Evolutionary conservation across 2,329 filamentous ascomycete species (phyloP).

Genomic region (Fusarium sp.): DNA sequence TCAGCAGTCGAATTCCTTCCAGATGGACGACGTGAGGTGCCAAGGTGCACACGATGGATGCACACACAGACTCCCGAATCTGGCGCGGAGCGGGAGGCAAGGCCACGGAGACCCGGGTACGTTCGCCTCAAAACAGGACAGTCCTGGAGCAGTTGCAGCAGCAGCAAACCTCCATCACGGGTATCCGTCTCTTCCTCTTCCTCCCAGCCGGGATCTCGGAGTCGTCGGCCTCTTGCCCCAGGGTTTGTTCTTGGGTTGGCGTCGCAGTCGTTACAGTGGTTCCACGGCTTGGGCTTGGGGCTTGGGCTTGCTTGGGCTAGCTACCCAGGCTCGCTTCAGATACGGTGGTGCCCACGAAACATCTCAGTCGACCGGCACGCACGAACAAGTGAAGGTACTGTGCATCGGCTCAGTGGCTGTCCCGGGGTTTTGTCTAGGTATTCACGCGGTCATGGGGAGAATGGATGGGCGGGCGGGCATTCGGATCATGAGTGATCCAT

Average conservation of each 20-base stretch:
- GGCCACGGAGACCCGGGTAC: not conserved
- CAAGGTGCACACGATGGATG: not conserved
- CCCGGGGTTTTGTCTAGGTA: slow-evolving; percentile 19
- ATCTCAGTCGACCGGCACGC: slow-evolving; percentile 23
- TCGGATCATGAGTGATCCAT: slow-evolving; percentile 30
- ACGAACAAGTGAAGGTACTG: not conserved
- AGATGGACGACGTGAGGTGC: not conserved
- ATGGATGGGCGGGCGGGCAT: slow-evolving; percentile 22
- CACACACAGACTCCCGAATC: not conserved
- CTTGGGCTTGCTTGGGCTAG: slow-evolving; percentile 13
- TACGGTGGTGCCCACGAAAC: slow-evolving; percentile 24
- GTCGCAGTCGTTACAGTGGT: slow-evolving; percentile 29
- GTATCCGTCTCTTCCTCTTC: not conserved
- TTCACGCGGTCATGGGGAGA: slow-evolving; percentile 27
- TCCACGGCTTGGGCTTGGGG: slow-evolving; percentile 26
- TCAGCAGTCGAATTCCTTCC: slow-evolving; percentile 5
- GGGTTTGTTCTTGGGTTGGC: slow-evolving; percentile 19
- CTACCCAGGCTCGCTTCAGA: slow-evolving; percentile 28
- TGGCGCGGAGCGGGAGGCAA: not conserved
- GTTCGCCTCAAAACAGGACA: not conserved
- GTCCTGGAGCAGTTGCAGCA: not conserved
- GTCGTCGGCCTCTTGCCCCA: slow-evolving; percentile 19
- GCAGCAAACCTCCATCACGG: not conserved
- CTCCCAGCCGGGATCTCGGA: slow-evolving; percentile 18
- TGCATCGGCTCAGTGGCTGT: slow-evolving; percentile 28